Percentiles rank a stretch among this genome's conserved stretches.
These are phyloP conservation scores for Physcomitrium patens DNA, from an alignment of 225 moss, liverwort and hornwort species.

Conservation along the genomic window DNA sequence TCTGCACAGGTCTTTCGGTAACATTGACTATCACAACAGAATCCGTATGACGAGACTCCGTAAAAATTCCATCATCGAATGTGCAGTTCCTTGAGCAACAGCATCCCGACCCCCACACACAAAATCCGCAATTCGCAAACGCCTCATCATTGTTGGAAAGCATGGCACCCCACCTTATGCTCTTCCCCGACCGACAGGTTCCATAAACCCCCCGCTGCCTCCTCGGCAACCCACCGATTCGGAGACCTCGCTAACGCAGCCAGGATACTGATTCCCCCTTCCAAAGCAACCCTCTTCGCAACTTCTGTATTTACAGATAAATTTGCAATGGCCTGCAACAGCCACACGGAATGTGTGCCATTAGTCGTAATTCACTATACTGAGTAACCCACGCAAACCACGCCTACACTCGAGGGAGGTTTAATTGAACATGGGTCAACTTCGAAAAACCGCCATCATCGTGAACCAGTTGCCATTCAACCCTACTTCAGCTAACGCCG, in stretches of 20 bases:
- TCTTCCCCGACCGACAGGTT: constrained; percentile 95
- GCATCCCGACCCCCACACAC: background rate
- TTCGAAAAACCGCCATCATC: no score
- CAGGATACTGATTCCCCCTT: constrained; percentile 89
- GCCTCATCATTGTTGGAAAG: background rate
- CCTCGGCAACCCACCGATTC: constrained; percentile 97
- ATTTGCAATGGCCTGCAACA: constrained; percentile 84
- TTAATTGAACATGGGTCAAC: no score
- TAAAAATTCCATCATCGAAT: no score
- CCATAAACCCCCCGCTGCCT: constrained; percentile 95
- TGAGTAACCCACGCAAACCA: no score
- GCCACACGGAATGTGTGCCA: no score
- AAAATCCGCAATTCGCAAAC: background rate
- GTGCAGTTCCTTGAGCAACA: constrained; percentile 13
- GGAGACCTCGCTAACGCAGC: constrained; percentile 88
- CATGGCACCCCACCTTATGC: constrained; percentile 68
- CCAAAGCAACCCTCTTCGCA: constrained; percentile 88
- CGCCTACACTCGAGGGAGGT: no score
- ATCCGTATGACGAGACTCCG: no score
- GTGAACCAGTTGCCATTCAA: no score
- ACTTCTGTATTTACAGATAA: constrained; percentile 94
- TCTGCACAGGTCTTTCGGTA: no score
- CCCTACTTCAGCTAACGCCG: no score
- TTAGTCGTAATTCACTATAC: no score
- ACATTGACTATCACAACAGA: no score